These are phyloP conservation scores for Coelastrella sp. DNA, from an alignment of 139 green algal genomes.

Conservation along the genomic window DNA sequence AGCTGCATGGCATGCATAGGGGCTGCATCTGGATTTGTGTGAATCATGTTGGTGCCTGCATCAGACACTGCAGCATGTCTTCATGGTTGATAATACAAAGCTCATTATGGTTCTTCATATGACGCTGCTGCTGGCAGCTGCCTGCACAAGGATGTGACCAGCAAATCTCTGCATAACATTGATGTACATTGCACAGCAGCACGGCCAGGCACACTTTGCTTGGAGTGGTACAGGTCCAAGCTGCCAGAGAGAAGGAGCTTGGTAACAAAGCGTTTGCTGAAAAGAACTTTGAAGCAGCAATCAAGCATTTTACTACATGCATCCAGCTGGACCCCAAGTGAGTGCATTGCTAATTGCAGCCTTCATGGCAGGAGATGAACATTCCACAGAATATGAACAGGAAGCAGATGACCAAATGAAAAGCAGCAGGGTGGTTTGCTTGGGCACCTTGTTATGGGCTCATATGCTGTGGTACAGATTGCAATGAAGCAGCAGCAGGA, in stretches of 20 bases:
- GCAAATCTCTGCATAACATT: neutral
- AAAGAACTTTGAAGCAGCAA: constrained; percentile 70
- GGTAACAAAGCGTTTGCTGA: constrained; percentile 79
- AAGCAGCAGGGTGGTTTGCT: too few species aligned
- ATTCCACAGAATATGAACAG: too few species aligned
- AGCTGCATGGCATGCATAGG: too few species aligned
- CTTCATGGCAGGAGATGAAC: too few species aligned
- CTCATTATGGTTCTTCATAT: neutral
- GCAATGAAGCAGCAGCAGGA: neutral
- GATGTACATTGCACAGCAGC: too few species aligned
- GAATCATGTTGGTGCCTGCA: too few species aligned
- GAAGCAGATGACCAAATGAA: too few species aligned
- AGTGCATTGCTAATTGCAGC: neutral
- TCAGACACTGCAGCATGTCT: too few species aligned
- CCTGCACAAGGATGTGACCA: neutral
- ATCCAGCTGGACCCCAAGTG: constrained; percentile 82
- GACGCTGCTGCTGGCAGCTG: neutral
- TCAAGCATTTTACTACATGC: constrained; percentile 74
- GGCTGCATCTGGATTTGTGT: too few species aligned
- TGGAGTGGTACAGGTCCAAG: constrained; percentile 49
- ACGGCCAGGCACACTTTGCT: neutral
- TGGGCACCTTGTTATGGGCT: too few species aligned
- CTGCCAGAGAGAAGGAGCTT: constrained; percentile 72
- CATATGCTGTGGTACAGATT: too few species aligned
- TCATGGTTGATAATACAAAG: too few species aligned